phyloP scores from a whole-genome alignment of 345 rosid species.

The Mangifera indica region DNA sequence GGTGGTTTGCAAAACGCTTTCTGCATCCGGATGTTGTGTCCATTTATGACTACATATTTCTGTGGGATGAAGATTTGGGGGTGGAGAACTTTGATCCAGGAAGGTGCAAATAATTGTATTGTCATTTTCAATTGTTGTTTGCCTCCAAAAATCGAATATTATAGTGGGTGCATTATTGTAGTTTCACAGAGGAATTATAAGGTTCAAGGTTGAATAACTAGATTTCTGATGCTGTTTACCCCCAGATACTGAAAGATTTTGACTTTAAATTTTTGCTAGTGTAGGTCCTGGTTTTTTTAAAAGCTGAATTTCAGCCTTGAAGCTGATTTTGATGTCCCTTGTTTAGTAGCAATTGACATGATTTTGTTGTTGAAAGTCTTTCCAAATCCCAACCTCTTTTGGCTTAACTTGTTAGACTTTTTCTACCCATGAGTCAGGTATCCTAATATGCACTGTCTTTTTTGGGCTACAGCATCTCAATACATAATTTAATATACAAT shows the following conservation, averaged over 20 bases:
- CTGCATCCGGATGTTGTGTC: conserved; percentile 89
- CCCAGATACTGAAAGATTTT: no score
- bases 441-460: background rate
- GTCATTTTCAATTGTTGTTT: background rate
- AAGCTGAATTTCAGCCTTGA: background rate
- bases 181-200: background rate
- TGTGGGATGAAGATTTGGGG: conserved; percentile 98
- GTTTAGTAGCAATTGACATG: background rate
- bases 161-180: background rate
- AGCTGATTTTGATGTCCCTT: background rate
- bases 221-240: no score
- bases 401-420: background rate
- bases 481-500: no score
- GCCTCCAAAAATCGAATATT: background rate
- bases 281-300: background rate
- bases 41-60: conserved; percentile 81
- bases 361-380: background rate
- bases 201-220: background rate
- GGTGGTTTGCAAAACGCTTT: conserved; percentile 99
- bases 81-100: conserved; percentile 72
- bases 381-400: background rate
- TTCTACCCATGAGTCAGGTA: background rate
- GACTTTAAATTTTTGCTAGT: background rate
- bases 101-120: conserved; percentile 41
- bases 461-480: background rate